These are phyloP conservation scores for Crithidia expoeki DNA, from an alignment of 208 protist species.

Conservation along the genomic window DNA sequence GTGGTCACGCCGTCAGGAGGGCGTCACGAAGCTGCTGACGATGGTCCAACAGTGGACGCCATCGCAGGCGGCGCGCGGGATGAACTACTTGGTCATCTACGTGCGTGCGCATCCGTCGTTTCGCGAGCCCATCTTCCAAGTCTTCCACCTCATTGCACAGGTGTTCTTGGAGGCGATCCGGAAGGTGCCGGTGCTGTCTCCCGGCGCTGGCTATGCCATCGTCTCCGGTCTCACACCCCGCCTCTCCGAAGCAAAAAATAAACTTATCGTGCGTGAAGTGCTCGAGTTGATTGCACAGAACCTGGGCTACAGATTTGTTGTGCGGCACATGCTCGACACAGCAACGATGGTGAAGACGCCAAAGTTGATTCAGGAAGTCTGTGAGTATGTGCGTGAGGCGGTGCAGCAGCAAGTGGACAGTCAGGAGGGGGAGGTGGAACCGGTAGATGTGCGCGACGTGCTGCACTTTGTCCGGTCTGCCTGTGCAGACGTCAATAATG, in stretches of 20 bases:
- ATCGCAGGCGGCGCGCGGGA: constrained; percentile 42
- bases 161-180: constrained; percentile 48
- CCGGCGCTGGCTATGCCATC: constrained; percentile 68
- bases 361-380: constrained; percentile 74
- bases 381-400: constrained; percentile 62
- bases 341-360: constrained; percentile 59
- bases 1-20: constrained; percentile 72
- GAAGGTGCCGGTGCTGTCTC: constrained; percentile 43
- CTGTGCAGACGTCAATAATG: constrained; percentile 56
- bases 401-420: constrained; percentile 30
- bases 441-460: constrained; percentile 49
- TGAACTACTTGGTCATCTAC: constrained; percentile 70
- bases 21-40: constrained; percentile 53
- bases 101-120: constrained; percentile 69
- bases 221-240: constrained; percentile 64
- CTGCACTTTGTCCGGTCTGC: constrained; percentile 71
- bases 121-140: constrained; percentile 81
- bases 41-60: constrained; percentile 64
- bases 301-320: constrained; percentile 64
- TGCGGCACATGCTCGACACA: constrained; percentile 67
- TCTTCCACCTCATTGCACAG: constrained; percentile 54
- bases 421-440: constrained; percentile 27
- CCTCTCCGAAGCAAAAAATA: constrained; percentile 80
- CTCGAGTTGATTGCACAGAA: constrained; percentile 43
- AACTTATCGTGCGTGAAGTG: constrained; percentile 50